Evolutionary conservation across 768 basidiomycete genomes (phyloP).

Genomic region (Tricholoma bakamatsutake): DNA sequence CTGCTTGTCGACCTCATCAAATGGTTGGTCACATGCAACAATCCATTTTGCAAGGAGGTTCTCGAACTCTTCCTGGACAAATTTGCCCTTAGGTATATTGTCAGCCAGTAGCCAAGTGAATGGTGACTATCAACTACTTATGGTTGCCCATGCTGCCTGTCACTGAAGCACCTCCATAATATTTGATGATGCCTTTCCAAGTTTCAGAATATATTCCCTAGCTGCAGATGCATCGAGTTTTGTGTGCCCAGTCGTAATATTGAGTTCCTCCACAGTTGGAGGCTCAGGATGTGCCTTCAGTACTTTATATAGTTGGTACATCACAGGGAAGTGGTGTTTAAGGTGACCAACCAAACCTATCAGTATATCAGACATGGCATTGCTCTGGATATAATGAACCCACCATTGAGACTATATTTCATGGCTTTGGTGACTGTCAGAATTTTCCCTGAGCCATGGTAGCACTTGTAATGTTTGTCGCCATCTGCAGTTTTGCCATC

Average conservation of each 20-base stretch:
- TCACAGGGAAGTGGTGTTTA: not conserved
- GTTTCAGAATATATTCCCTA: not conserved
- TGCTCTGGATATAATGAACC: not conserved
- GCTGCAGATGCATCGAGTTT: not conserved
- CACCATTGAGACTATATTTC: slow-evolving; percentile 4
- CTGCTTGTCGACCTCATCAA: slow-evolving; percentile 8
- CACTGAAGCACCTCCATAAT: too few relatives aligned
- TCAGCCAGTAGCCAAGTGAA: too few relatives aligned
- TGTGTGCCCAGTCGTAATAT: not conserved
- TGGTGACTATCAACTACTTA: too few relatives aligned
- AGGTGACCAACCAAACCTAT: not conserved
- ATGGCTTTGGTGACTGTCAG: slow-evolving; percentile 13
- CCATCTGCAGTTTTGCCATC: slow-evolving; percentile 5
- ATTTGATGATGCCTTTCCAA: not conserved
- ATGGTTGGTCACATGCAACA: slow-evolving; percentile 15
- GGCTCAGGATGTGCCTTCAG: not conserved
- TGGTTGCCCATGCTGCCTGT: too few relatives aligned
- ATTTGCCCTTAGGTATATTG: too few relatives aligned
- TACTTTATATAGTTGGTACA: not conserved
- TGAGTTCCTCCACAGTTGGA: not conserved
- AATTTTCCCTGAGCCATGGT: slow-evolving; percentile 12
- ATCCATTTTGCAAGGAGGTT: slow-evolving; percentile 6
- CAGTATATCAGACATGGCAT: not conserved
- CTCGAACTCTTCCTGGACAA: slow-evolving; percentile 12
- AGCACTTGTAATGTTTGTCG: slow-evolving; percentile 18